Evolutionary conservation across 768 basidiomycete genomes (phyloP).

Genomic region (Lactarius evosmus): DNA sequence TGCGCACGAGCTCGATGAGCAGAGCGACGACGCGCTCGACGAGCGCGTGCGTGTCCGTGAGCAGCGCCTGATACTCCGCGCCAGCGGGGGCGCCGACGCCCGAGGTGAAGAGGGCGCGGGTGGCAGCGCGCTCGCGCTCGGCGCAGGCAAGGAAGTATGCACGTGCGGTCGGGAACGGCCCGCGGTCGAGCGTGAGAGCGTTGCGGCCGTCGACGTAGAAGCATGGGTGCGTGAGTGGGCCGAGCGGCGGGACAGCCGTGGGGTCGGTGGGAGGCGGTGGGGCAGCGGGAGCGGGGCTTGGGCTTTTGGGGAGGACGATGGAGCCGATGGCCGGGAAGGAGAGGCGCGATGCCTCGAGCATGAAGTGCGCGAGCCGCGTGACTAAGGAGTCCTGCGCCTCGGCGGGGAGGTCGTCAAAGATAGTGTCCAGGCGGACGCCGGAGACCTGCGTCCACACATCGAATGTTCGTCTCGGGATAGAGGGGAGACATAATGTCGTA

Average conservation of each 20-base stretch:
- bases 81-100: constrained; percentile 33
- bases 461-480: not conserved
- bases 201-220: constrained; percentile 35
- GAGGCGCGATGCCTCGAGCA: constrained; percentile 32
- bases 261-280: constrained; percentile 1
- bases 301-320: constrained; percentile 19
- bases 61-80: constrained; percentile 32
- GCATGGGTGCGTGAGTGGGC: constrained; percentile 28
- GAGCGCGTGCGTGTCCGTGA: constrained; percentile 32
- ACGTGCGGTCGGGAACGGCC: constrained; percentile 33
- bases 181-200: constrained; percentile 35
- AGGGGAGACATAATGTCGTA: not conserved
- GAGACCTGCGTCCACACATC: constrained; percentile 25
- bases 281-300: not conserved
- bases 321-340: constrained; percentile 35
- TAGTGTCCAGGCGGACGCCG: constrained; percentile 31
- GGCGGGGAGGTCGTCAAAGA: constrained; percentile 32
- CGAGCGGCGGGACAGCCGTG: constrained; percentile 18
- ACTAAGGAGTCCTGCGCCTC: constrained; percentile 33
- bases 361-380: constrained; percentile 33
- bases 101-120: constrained; percentile 34
- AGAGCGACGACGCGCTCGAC: constrained; percentile 36
- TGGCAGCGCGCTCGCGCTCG: constrained; percentile 36
- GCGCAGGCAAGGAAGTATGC: constrained; percentile 38
- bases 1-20: constrained; percentile 32